Evolutionary conservation across 306 rosid genomes (phyloP).

Genomic region (Corylus americana): DNA sequence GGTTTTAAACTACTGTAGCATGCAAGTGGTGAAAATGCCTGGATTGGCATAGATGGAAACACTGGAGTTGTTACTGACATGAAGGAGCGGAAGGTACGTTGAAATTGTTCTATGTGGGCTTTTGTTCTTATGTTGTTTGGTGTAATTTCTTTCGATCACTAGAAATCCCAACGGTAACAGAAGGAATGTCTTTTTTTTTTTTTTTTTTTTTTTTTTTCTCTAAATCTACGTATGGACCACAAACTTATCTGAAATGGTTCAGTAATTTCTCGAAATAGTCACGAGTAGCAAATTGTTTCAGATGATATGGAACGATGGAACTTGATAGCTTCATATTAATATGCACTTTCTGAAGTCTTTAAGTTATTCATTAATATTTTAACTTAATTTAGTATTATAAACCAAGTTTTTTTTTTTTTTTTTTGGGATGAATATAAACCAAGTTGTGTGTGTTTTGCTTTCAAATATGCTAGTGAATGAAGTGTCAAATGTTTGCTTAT

Average conservation of each 20-base stretch:
- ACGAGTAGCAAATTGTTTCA: background rate
- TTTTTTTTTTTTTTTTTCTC: background rate
- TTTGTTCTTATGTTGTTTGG: background rate
- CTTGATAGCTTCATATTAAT: background rate
- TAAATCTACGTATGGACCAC: background rate
- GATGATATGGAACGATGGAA: background rate
- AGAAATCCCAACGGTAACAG: background rate
- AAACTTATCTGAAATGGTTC: background rate
- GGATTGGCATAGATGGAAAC: constrained; percentile 97
- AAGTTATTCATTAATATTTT: background rate
- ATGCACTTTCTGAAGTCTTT: background rate
- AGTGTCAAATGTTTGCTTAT: constrained; percentile 13
- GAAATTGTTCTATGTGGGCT: background rate
- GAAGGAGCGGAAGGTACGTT: constrained; percentile 76
- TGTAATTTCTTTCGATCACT: background rate
- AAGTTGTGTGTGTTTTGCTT: background rate
- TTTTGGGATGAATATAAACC: no score
- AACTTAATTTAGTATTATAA: background rate
- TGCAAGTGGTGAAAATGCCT: constrained; percentile 90
- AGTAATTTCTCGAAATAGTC: background rate
- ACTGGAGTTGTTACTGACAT: constrained; percentile 71
- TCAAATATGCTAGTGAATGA: background rate
- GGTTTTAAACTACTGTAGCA: constrained; percentile 53
- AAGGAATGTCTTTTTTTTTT: background rate
- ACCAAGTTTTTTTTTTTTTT: background rate